Evolutionary conservation across 2,329 filamentous ascomycete species (phyloP).

Genomic region (Sporothrix pallida): DNA sequence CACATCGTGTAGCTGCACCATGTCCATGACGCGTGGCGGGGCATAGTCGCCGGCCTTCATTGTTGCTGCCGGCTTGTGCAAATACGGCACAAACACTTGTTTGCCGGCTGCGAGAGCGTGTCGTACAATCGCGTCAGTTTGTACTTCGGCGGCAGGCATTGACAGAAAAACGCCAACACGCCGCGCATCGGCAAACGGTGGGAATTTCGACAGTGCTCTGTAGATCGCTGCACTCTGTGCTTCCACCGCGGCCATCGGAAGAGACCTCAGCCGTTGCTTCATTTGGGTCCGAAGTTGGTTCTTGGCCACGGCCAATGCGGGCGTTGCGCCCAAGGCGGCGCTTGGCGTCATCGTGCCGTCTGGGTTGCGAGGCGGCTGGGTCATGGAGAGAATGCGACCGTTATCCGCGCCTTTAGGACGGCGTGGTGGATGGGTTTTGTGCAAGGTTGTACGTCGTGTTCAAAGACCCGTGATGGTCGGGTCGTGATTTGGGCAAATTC

Average conservation of each 20-base stretch:
- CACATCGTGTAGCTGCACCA: constrained; percentile 78
- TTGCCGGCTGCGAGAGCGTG: constrained; percentile 81
- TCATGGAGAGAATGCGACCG: not conserved
- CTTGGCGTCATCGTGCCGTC: constrained; percentile 13
- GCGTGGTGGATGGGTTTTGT: not conserved
- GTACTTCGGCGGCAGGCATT: constrained; percentile 87
- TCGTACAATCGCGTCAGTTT: constrained; percentile 80
- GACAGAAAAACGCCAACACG: constrained; percentile 87
- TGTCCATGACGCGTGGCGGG: constrained; percentile 82
- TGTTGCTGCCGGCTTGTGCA: constrained; percentile 65
- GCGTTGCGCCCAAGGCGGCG: constrained; percentile 48
- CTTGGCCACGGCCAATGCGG: constrained; percentile 70
- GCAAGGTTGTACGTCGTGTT: not conserved
- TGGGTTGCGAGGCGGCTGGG: not conserved
- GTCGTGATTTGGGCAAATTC: not conserved
- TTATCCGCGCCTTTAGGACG: not conserved
- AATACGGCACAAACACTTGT: constrained; percentile 88
- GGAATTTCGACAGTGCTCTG: constrained; percentile 67
- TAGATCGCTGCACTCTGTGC: constrained; percentile 73
- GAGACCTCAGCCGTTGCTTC: constrained; percentile 65
- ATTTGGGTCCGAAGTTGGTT: constrained; percentile 74
- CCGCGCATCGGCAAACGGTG: constrained; percentile 75
- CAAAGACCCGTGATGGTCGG: not conserved
- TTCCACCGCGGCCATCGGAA: constrained; percentile 67
- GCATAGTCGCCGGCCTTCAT: constrained; percentile 49